Conservation (phyloP, 306 rosid species). For the Citrullus colocynthis region DNA sequence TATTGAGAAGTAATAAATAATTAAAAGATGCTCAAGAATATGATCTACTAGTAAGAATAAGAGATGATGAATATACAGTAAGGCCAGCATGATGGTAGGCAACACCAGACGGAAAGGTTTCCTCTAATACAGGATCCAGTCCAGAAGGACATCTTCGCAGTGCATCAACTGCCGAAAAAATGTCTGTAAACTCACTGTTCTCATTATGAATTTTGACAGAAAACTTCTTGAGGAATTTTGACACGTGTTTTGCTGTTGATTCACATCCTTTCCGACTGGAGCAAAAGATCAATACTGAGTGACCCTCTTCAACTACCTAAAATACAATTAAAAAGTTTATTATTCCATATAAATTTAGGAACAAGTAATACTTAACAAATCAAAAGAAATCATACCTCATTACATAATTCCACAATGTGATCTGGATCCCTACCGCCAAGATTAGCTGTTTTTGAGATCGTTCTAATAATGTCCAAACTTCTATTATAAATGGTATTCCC, state of each 20-base stretch:
- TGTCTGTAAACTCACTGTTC: slow-evolving; percentile 51
- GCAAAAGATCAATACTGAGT: slow-evolving; percentile 88
- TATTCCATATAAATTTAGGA: neutral
- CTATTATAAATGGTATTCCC: slow-evolving; percentile 70
- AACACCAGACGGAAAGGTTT: slow-evolving; percentile 81
- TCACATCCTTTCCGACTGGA: slow-evolving; percentile 96
- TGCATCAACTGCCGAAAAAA: slow-evolving; percentile 57
- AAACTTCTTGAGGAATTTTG: slow-evolving; percentile 61
- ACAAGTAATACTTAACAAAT: neutral
- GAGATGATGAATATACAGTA: slow-evolving; percentile 39
- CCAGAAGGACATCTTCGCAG: slow-evolving; percentile 79
- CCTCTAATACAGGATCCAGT: slow-evolving; percentile 77
- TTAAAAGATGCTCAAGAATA: slow-evolving; percentile 4
- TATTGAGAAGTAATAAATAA: slow-evolving; percentile 12
- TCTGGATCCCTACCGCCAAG: slow-evolving; percentile 97
- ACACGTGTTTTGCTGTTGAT: slow-evolving; percentile 86
- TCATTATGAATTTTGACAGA: slow-evolving; percentile 23
- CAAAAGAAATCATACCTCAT: slow-evolving; percentile 49
- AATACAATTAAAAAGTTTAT: slow-evolving; percentile 8
- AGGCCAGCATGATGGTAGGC: slow-evolving; percentile 99
- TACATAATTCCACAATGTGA: slow-evolving; percentile 89
- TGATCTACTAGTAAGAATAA: neutral
- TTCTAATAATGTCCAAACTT: slow-evolving; percentile 64
- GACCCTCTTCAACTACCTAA: slow-evolving; percentile 96
- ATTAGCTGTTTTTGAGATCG: slow-evolving; percentile 55